These are phyloP conservation scores for Pythium vanterpoolii DNA, from an alignment of 352 stramenopile genomes.

Conservation along the genomic window DNA sequence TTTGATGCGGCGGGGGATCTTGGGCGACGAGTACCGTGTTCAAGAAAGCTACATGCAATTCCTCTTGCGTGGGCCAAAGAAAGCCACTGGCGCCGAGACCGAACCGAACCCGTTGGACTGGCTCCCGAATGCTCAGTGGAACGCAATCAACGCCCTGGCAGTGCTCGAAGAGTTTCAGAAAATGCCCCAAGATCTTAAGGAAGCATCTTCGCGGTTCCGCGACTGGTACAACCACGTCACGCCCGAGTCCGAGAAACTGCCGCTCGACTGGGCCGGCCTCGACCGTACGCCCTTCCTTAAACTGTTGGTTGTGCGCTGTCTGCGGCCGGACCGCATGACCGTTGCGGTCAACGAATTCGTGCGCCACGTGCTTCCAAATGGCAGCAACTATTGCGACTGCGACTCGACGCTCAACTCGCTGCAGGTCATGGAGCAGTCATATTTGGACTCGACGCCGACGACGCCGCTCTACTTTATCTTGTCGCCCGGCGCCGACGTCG, in stretches of 20 bases:
- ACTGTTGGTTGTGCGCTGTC: slow-evolving; percentile 92
- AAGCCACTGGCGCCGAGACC: slow-evolving; percentile 45
- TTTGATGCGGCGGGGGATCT: slow-evolving; percentile 61
- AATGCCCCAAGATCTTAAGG: slow-evolving; percentile 86
- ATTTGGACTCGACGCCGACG: slow-evolving; percentile 90
- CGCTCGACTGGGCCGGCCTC: slow-evolving; percentile 89
- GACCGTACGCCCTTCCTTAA: slow-evolving; percentile 91
- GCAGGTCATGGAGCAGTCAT: slow-evolving; percentile 91
- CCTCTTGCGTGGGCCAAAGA: slow-evolving; percentile 70
- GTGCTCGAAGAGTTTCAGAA: slow-evolving; percentile 80
- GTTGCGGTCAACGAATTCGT: slow-evolving; percentile 95
- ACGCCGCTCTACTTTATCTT: slow-evolving; percentile 98
- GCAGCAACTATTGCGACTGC: slow-evolving; percentile 77
- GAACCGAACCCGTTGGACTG: slow-evolving; percentile 60
- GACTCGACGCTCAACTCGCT: slow-evolving; percentile 93
- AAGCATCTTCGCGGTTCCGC: slow-evolving; percentile 86
- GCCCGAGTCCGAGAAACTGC: slow-evolving; percentile 89
- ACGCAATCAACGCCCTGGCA: slow-evolving; percentile 71
- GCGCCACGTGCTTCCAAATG: slow-evolving; percentile 61
- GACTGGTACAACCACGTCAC: slow-evolving; percentile 90
- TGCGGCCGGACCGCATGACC: slow-evolving; percentile 93
- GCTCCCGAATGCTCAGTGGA: slow-evolving; percentile 84
- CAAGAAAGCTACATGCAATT: slow-evolving; percentile 78
- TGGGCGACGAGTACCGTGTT: slow-evolving; percentile 64
- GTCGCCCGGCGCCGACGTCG: slow-evolving; percentile 94